These are phyloP conservation scores for Diacronema lutheri DNA, from an alignment of 78 protist genomes.

Conservation along the genomic window DNA sequence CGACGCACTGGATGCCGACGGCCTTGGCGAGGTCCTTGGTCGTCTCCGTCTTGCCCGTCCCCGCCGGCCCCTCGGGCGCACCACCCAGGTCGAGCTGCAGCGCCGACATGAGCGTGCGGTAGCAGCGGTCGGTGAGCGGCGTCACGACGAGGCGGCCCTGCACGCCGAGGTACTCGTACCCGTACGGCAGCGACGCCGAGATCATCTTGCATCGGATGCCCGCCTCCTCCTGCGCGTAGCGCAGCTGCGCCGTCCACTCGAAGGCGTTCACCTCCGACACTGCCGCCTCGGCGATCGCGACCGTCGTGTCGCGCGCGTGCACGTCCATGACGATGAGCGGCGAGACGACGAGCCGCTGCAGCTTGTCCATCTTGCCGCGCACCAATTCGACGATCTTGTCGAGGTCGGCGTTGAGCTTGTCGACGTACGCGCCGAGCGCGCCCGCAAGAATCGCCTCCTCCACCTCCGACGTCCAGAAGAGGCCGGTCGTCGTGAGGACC, in stretches of 20 bases:
- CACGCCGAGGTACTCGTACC: constrained; percentile 55
- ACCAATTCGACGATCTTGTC: constrained; percentile 39
- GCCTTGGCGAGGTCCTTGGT: constrained; percentile 74
- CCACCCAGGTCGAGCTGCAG: constrained; percentile 77
- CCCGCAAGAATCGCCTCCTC: constrained; percentile 22
- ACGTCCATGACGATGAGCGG: constrained; percentile 75
- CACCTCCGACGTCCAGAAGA: constrained; percentile 66
- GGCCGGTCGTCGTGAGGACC: constrained; percentile 49
- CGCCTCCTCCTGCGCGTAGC: constrained; percentile 31
- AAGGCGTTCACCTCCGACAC: constrained; percentile 43
- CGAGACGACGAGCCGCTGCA: constrained; percentile 39
- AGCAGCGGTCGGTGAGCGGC: constrained; percentile 82
- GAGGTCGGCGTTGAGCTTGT: constrained; percentile 32
- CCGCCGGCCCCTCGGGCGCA: constrained; percentile 87
- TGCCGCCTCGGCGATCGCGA: constrained; percentile 28
- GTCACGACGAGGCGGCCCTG: constrained; percentile 82
- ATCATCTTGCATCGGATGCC: constrained; percentile 35
- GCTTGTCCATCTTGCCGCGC: constrained; percentile 42
- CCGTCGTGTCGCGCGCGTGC: constrained; percentile 75
- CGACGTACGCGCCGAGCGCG: constrained; percentile 15
- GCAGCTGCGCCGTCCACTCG: constrained; percentile 70
- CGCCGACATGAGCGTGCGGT: constrained; percentile 79
- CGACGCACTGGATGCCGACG: constrained; percentile 63
- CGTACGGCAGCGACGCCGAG: constrained; percentile 3
- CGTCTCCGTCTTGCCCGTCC: constrained; percentile 82